These are phyloP conservation scores for Cucumis melo DNA, from an alignment of 306 rosid genomes.

Conservation along the genomic window DNA sequence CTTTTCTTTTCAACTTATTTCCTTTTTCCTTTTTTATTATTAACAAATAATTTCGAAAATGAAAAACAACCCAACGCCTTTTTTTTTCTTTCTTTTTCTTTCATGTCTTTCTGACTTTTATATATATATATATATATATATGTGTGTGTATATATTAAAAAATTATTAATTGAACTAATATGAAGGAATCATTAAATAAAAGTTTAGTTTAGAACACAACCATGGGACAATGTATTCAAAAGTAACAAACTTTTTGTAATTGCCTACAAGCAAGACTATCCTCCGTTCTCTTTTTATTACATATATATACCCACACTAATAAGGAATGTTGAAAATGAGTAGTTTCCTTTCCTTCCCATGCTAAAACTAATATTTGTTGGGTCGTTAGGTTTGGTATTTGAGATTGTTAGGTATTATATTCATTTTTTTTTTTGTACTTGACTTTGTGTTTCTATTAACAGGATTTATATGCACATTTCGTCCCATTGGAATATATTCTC, in stretches of 20 bases:
- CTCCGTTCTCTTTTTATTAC: too few relatives aligned
- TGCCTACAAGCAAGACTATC: not conserved
- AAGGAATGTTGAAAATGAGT: not conserved
- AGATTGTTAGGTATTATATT: too few relatives aligned
- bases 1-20: too few relatives aligned
- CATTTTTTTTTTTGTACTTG: too few relatives aligned
- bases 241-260: not conserved
- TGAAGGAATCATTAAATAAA: not conserved
- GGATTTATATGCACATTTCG: too few relatives aligned
- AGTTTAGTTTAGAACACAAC: not conserved
- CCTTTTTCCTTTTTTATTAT: too few relatives aligned
- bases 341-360: not conserved
- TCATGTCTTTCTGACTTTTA: too few relatives aligned
- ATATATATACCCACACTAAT: too few relatives aligned
- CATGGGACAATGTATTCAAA: not conserved
- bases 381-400: too few relatives aligned
- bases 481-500: too few relatives aligned
- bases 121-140: too few relatives aligned
- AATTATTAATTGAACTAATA: not conserved
- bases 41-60: not conserved
- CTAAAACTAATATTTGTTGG: not conserved
- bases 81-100: not conserved
- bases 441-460: too few relatives aligned
- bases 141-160: not conserved
- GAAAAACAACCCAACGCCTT: not conserved